Evolutionary conservation across 768 basidiomycete genomes (phyloP), one percentile per base, ranked within the genome.

Genomic region (Coprinopsis sp.): DNA sequence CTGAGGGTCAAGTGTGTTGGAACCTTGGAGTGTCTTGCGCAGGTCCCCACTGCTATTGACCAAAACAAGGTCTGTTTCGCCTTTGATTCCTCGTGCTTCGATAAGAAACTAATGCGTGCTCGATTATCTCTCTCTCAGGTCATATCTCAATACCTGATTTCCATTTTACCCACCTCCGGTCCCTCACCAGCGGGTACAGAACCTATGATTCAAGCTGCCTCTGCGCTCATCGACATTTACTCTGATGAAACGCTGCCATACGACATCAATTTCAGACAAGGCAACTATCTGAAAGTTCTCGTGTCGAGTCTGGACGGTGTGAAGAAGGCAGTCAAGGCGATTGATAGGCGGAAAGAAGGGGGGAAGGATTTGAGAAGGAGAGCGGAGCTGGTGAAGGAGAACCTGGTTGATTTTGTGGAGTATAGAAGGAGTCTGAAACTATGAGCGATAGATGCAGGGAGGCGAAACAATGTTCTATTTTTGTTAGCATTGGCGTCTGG

Each of bases 211-310:
- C 89, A 93, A 56, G 79, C 81, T 1, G 71, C 78, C 7, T 91
- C 92, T 12, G 87, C 87, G 21, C 69, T 96, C 36, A 88, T 96
- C 48, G 93, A 96, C 60, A 90, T 95, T 42, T 97, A 87, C 62
- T 90, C 92, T 3, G 93, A 97, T 65, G 93, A 97, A 64, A 73
- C 65, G 6, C 63, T 79, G 44, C 75, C 84, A 0, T 92, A 88
- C 58, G 93, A 97, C 60, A 59, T 79, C 47, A 90, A 90, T 61
- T 93, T 92, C 70, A 75, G 80, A 33, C 67, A 82, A 46, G 78
- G 78, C 0, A 60, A 65, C 12, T 87, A 76, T 58, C 64, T 86
- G 0, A 72, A 71, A 14, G 68, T 66, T 41, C 73, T 92, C 5
- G 67, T 64, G 12, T 72, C 68, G n/a, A 76, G 78, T 42, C 70